Conservation (phyloP, 345 rosid genomes). For the Eucalyptus pauciflora region DNA sequence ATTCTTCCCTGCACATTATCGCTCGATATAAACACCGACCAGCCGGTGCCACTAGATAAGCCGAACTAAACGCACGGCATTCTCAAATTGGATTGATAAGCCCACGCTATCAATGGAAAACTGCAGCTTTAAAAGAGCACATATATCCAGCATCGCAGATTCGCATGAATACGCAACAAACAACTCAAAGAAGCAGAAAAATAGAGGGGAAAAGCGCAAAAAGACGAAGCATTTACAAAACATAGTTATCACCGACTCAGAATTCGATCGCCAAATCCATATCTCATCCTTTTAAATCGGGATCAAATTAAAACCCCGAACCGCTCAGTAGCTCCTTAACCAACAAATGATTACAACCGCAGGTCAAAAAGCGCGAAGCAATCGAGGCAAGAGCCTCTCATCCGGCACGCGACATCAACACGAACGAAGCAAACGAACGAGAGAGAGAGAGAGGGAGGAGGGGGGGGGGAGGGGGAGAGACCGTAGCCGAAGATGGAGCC, state of each 20-base stretch:
- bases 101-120: background rate
- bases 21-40: background rate
- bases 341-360: background rate
- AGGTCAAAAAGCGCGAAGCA: background rate
- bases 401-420: background rate
- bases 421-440: background rate
- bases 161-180: background rate
- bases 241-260: background rate
- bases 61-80: background rate
- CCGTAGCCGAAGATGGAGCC: slow-evolving; percentile 89
- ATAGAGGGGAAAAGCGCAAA: background rate
- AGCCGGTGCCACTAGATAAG: background rate
- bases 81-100: background rate
- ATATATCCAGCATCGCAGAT: background rate
- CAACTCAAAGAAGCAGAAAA: background rate
- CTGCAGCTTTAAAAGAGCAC: background rate
- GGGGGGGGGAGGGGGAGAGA: background rate
- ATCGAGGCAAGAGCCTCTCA: background rate
- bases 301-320: background rate
- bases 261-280: background rate
- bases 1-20: background rate
- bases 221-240: background rate
- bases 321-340: background rate
- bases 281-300: background rate
- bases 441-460: background rate